Conservation (phyloP, 2,329 filamentous ascomycete species). For the Bimuria novae-zelandiae region DNA sequence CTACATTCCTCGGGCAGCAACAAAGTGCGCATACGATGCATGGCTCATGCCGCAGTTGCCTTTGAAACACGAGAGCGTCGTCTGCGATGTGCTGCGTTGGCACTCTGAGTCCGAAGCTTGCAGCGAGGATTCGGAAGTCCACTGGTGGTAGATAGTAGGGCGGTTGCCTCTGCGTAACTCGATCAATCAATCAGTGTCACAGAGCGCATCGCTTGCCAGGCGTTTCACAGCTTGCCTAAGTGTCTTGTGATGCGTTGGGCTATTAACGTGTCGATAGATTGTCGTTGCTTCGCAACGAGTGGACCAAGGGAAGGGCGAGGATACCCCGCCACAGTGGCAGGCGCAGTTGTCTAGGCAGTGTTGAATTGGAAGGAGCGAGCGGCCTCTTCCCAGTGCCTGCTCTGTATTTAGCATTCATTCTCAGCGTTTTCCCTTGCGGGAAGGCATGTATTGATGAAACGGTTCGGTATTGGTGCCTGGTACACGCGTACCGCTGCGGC, state of each 20-base stretch:
- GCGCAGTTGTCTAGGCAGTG: background rate
- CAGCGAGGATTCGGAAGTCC: background rate
- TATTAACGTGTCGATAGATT: background rate
- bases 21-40: background rate
- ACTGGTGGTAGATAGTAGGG: background rate
- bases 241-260: background rate
- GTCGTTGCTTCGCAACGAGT: background rate
- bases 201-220: background rate
- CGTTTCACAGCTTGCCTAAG: background rate
- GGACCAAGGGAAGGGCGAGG: background rate
- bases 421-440: background rate
- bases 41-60: background rate
- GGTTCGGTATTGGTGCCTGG: conserved; percentile 7
- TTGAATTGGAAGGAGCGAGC: background rate
- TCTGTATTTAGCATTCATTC: conserved; percentile 1
- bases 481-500: conserved; percentile 8
- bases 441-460: conserved; percentile 2
- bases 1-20: conserved; percentile 6
- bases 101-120: background rate
- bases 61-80: background rate
- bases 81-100: background rate
- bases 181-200: background rate
- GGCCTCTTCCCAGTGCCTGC: background rate
- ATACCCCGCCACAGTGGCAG: background rate
- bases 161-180: conserved; percentile 1